Evolutionary conservation across 2,329 filamentous ascomycete genomes (phyloP).

Genomic region (Colletotrichum kahawae): DNA sequence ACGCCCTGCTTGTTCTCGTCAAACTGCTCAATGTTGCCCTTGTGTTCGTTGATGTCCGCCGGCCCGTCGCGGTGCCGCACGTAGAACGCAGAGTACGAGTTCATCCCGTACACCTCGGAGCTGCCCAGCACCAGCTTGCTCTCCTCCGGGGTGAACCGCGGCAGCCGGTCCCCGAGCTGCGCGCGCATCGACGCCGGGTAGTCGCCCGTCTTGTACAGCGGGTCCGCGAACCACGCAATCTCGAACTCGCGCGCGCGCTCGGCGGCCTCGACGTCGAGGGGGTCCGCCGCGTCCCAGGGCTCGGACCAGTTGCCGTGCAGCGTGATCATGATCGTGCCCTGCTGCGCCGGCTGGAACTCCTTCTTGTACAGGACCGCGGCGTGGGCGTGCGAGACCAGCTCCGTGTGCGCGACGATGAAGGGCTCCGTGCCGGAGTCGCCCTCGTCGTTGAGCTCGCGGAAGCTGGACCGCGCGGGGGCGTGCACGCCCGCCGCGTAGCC

Average conservation of each 20-base stretch:
- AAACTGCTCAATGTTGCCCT: slow-evolving; percentile 41
- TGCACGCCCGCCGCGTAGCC: slow-evolving; percentile 40
- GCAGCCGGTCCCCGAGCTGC: slow-evolving; percentile 41
- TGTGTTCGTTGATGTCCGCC: slow-evolving; percentile 42
- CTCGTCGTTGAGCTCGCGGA: slow-evolving; percentile 33
- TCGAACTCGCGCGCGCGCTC: slow-evolving; percentile 45
- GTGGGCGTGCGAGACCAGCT: slow-evolving; percentile 42
- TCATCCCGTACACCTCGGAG: slow-evolving; percentile 46
- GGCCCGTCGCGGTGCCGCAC: slow-evolving; percentile 37
- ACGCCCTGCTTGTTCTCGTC: slow-evolving; percentile 38
- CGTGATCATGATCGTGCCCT: slow-evolving; percentile 44
- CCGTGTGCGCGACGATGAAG: slow-evolving; percentile 43
- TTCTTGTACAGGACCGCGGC: slow-evolving; percentile 41
- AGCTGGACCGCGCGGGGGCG: slow-evolving; percentile 34
- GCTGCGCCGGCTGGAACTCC: slow-evolving; percentile 41
- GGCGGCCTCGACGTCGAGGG: slow-evolving; percentile 39
- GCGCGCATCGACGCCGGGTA: slow-evolving; percentile 44
- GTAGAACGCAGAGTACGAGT: slow-evolving; percentile 46
- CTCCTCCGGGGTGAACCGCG: slow-evolving; percentile 42
- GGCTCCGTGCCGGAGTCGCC: slow-evolving; percentile 38
- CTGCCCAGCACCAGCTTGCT: slow-evolving; percentile 40
- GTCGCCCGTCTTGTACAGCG: slow-evolving; percentile 40
- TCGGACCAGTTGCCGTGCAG: slow-evolving; percentile 47
- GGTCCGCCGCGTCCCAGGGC: slow-evolving; percentile 40
- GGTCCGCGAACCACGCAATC: slow-evolving; percentile 46